These are phyloP conservation scores for Usnea hakonensis DNA, from an alignment of 495 filamentous ascomycete genomes.

Conservation along the genomic window DNA sequence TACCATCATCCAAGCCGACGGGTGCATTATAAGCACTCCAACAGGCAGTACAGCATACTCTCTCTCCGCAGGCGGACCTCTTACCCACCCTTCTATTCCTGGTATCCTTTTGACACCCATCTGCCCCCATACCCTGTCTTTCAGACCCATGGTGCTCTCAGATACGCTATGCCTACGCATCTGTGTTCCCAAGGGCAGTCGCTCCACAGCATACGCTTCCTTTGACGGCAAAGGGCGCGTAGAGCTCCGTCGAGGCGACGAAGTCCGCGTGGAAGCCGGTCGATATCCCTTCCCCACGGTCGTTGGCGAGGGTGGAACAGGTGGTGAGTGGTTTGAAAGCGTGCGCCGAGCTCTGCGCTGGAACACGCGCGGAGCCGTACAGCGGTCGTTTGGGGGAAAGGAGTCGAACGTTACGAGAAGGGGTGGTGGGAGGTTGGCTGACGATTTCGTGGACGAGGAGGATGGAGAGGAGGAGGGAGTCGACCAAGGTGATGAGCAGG, in stretches of 20 bases:
- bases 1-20: constrained; percentile 91
- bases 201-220: constrained; percentile 87
- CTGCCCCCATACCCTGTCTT: constrained; percentile 92
- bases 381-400: constrained; percentile 65
- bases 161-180: constrained; percentile 87
- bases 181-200: constrained; percentile 71
- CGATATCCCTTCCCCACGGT: constrained; percentile 96
- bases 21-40: constrained; percentile 93
- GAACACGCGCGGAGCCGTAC: constrained; percentile 80
- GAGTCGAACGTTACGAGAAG: constrained; percentile 24
- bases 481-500: constrained; percentile 29
- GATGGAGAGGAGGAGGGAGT: constrained; percentile 26
- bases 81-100: constrained; percentile 94
- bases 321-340: constrained; percentile 89
- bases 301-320: constrained; percentile 53
- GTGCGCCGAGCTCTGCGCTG: constrained; percentile 83
- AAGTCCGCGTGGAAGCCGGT: constrained; percentile 86
- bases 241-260: constrained; percentile 84
- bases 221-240: constrained; percentile 95
- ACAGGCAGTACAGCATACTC: constrained; percentile 94
- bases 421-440: constrained; percentile 20
- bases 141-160: constrained; percentile 97
- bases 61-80: constrained; percentile 86
- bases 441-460: constrained; percentile 37
- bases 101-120: constrained; percentile 96